Conservation (phyloP, 768 basidiomycete genomes). For the Kwoniella shandongensis region DNA sequence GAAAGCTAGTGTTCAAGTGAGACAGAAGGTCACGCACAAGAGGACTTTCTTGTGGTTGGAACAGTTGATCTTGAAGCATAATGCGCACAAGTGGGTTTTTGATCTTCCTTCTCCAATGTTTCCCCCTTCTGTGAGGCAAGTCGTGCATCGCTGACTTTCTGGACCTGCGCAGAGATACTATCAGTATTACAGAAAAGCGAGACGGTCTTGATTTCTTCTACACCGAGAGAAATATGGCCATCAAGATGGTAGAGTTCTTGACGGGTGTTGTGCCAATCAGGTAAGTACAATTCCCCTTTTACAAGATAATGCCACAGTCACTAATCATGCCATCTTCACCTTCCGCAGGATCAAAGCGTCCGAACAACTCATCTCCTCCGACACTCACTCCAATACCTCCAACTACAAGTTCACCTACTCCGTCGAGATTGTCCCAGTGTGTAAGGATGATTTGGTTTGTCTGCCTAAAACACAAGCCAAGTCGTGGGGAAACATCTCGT, state of each 20-base stretch:
- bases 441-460: conserved; percentile 96
- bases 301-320: neutral
- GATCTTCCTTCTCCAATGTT: neutral
- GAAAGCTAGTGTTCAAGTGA: conserved; percentile 97
- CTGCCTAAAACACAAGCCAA: conserved; percentile 80
- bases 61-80: conserved; percentile 93
- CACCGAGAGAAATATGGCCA: conserved; percentile 79
- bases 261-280: conserved; percentile 79
- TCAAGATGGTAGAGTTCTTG: conserved; percentile 96
- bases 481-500: conserved; percentile 76
- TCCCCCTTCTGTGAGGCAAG: neutral
- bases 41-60: conserved; percentile 96
- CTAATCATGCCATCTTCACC: neutral
- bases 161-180: conserved; percentile 64
- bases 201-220: conserved; percentile 99
- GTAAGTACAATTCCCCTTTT: conserved; percentile 57
- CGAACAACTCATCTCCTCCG: conserved; percentile 88
- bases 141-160: conserved; percentile 3
- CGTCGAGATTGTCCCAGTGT: conserved; percentile 92
- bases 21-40: conserved; percentile 97
- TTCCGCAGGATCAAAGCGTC: conserved; percentile 76
- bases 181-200: conserved; percentile 84
- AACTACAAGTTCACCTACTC: conserved; percentile 98
- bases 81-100: conserved; percentile 70
- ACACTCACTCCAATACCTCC: conserved; percentile 86